Evolutionary conservation across 306 rosid species (phyloP).

Genomic region (Leucaena leucocephala): DNA sequence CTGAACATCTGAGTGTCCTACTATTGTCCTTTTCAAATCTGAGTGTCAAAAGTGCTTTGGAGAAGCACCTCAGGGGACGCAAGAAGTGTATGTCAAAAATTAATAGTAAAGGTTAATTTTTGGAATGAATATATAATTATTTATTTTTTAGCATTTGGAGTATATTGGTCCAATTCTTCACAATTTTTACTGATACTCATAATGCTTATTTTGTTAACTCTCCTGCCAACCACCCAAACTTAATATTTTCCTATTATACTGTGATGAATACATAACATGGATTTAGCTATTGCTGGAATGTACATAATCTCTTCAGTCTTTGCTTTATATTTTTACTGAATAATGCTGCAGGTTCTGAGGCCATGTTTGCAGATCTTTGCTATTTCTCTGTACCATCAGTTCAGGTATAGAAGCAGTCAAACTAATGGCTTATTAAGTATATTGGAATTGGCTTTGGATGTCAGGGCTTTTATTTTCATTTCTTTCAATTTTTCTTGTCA

Average conservation of each 20-base stretch:
- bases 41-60: neutral
- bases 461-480: conserved; percentile 13
- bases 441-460: neutral
- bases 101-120: neutral
- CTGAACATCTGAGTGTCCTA: neutral
- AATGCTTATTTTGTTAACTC: neutral
- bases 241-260: conserved; percentile 2
- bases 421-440: conserved; percentile 26
- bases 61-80: neutral
- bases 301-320: conserved; percentile 23
- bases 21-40: neutral
- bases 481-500: conserved; percentile 14
- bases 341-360: conserved; percentile 87
- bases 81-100: neutral
- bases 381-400: conserved; percentile 91
- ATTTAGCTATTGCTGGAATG: conserved; percentile 2
- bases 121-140: neutral
- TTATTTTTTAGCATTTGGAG: neutral
- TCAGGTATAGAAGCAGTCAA: conserved; percentile 65
- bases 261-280: conserved; percentile 15
- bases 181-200: neutral
- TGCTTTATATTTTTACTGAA: conserved; percentile 19
- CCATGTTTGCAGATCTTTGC: conserved; percentile 99
- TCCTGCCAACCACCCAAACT: neutral
- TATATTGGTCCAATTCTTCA: neutral